These are phyloP conservation scores for Amorphotheca resinae DNA, from an alignment of 495 filamentous ascomycete species.

Conservation along the genomic window DNA sequence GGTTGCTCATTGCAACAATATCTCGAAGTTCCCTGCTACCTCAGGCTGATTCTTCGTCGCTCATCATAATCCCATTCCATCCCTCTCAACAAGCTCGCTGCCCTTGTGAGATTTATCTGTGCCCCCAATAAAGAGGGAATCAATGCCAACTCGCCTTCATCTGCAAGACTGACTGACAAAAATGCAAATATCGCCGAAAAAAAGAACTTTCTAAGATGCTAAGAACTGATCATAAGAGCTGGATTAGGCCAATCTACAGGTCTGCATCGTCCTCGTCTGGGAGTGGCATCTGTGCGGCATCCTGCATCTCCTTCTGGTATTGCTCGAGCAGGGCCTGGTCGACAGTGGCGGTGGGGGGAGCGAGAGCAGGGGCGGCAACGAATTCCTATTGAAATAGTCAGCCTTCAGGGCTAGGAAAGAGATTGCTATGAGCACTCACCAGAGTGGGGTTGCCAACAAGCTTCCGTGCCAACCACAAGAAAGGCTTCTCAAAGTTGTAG, in stretches of 20 bases:
- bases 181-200: slow-evolving; percentile 21
- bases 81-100: slow-evolving; percentile 11
- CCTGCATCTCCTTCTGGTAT: slow-evolving; percentile 82
- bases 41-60: slow-evolving; percentile 11
- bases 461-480: slow-evolving; percentile 99
- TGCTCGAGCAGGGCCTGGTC: slow-evolving; percentile 66
- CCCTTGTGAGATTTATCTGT: slow-evolving; percentile 10
- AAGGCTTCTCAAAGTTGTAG: slow-evolving; percentile 99
- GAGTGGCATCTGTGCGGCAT: slow-evolving; percentile 70
- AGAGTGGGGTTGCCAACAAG: slow-evolving; percentile 85
- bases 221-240: slow-evolving; percentile 6
- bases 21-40: slow-evolving; percentile 12
- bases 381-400: slow-evolving; percentile 58
- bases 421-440: slow-evolving; percentile 41
- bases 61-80: slow-evolving; percentile 16
- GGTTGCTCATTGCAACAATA: slow-evolving; percentile 11
- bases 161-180: slow-evolving; percentile 16
- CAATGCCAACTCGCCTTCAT: slow-evolving; percentile 15
- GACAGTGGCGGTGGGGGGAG: slow-evolving; percentile 82
- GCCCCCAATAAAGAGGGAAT: slow-evolving; percentile 12
- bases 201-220: slow-evolving; percentile 21
- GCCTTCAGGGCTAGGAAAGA: not conserved
- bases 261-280: slow-evolving; percentile 89
- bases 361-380: slow-evolving; percentile 86
- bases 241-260: slow-evolving; percentile 25